phyloP scores from a whole-genome alignment of 805 yeast genomes.

The Candida gorgasii region DNA sequence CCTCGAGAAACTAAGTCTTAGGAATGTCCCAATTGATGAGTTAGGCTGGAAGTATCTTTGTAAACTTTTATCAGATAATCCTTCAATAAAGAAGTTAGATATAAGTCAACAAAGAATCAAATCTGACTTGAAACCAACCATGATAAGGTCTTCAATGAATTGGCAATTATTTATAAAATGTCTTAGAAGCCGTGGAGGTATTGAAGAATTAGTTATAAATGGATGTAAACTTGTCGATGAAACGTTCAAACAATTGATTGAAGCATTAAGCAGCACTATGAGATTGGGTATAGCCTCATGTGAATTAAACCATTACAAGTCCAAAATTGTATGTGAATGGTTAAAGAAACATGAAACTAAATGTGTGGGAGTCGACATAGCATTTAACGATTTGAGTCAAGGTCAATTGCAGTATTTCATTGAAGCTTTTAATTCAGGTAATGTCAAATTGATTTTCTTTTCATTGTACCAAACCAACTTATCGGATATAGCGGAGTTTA shows the following conservation, averaged over 20 bases:
- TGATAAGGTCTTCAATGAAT: slow-evolving; percentile 49
- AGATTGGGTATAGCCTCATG: slow-evolving; percentile 56
- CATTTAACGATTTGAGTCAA: slow-evolving; percentile 50
- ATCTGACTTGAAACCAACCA: slow-evolving; percentile 39
- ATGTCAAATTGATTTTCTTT: slow-evolving; percentile 46
- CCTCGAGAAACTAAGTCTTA: slow-evolving; percentile 52
- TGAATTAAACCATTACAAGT: slow-evolving; percentile 45
- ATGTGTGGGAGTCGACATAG: slow-evolving; percentile 58
- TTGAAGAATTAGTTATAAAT: slow-evolving; percentile 58
- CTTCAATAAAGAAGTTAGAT: slow-evolving; percentile 49
- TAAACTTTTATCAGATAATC: slow-evolving; percentile 46
- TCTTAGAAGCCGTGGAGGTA: slow-evolving; percentile 48
- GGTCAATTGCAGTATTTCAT: slow-evolving; percentile 51
- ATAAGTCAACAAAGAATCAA: slow-evolving; percentile 58
- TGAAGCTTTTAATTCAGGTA: slow-evolving; percentile 35
- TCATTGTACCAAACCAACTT: slow-evolving; percentile 54
- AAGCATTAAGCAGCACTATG: slow-evolving; percentile 46
- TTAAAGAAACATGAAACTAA: slow-evolving; percentile 42
- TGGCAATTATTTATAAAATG: slow-evolving; percentile 52
- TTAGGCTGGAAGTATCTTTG: slow-evolving; percentile 54
- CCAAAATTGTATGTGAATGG: slow-evolving; percentile 49
- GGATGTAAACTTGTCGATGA: slow-evolving; percentile 52
- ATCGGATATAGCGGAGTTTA: slow-evolving; percentile 39
- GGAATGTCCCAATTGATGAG: slow-evolving; percentile 56
- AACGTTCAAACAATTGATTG: slow-evolving; percentile 42